Base-by-base conservation (phyloP, 129 eudicot species). In the Kitagawia praeruptora region DNA sequence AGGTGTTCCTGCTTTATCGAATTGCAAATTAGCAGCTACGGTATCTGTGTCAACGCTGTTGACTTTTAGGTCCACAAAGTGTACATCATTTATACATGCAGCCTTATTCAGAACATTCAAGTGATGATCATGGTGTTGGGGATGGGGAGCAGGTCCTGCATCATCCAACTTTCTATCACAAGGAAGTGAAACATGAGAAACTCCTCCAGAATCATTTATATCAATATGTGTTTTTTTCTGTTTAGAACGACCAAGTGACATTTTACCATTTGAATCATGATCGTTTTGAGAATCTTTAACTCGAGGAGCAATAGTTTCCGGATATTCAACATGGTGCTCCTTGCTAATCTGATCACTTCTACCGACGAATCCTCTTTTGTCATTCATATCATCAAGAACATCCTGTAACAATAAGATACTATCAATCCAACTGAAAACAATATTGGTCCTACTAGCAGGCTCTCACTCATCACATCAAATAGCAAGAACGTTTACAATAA, bases 161-260 rank as follows among this genome's bases (percentile, higher is more conserved):
- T 58, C 73, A 83, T 83, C 88, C 41, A 84, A 54, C 79, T 87
- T 88, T n/a, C 34, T 74, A 77, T 85, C 89, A 82, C 71, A 67
- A 54, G 80, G 61, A 31, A 78, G 67, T 67, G 41, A 67, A 49
- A 63, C 64, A 72, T 48, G 58, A 46, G 69, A 63, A 66, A 67
- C 64, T 61, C 70, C 81, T 78, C 25, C 71, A 64, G 86, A 81
- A 72, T 64, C 84, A 82, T 77, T 76, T n/a, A 54, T 72, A 79
- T 74, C 89, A 40, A 64, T 38, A 16, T 76, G 87, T 23, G 80
- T 19, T 74, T 85, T 87, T 72, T 70, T 69, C 69, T 78, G 83
- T 51, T 66, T 81, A 23, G 8, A 56, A 74, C 85, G 73, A 80
- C 58, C 82, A 5, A 69, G 48, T 41, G 75, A 80, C 16, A 39